Evolutionary conservation across 1,139 yeast species (phyloP).

Genomic region (Scheffersomyces insectosa): DNA sequence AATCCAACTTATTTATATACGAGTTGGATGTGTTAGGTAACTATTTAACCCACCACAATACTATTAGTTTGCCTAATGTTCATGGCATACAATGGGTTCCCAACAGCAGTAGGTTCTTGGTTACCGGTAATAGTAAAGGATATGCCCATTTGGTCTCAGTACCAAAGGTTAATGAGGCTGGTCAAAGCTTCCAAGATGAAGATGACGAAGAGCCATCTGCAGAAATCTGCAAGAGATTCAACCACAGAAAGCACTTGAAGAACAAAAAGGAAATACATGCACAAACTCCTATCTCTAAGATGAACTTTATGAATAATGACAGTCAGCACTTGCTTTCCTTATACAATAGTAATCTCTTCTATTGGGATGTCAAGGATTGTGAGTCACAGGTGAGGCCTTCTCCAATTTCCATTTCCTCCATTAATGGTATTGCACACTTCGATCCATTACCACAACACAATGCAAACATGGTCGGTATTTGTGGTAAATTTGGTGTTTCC

Average conservation of each 20-base stretch:
- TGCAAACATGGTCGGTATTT: conserved; percentile 47
- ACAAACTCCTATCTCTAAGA: conserved; percentile 24
- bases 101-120: conserved; percentile 35
- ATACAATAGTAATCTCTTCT: conserved; percentile 63
- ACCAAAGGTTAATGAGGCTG: conserved; percentile 33
- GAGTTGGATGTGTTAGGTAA: conserved; percentile 48
- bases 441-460: conserved; percentile 46
- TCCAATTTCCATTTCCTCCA: conserved; percentile 54
- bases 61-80: conserved; percentile 70
- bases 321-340: conserved; percentile 45
- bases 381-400: conserved; percentile 40
- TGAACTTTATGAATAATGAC: conserved; percentile 24
- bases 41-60: conserved; percentile 69
- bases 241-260: conserved; percentile 63
- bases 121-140: conserved; percentile 74
- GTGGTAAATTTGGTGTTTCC: conserved; percentile 72
- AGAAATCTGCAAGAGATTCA: conserved; percentile 71
- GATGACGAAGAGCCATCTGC: conserved; percentile 52
- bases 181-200: conserved; percentile 28
- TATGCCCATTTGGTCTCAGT: conserved; percentile 65
- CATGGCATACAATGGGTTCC: conserved; percentile 67
- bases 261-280: conserved; percentile 20
- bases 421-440: conserved; percentile 53
- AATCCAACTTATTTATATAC: conserved; percentile 64
- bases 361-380: conserved; percentile 70